A percentile compares a stretch with the other conserved stretches of the same genome.
These are phyloP conservation scores for Pisolithus tinctorius DNA, from an alignment of 768 basidiomycete genomes.

Conservation along the genomic window DNA sequence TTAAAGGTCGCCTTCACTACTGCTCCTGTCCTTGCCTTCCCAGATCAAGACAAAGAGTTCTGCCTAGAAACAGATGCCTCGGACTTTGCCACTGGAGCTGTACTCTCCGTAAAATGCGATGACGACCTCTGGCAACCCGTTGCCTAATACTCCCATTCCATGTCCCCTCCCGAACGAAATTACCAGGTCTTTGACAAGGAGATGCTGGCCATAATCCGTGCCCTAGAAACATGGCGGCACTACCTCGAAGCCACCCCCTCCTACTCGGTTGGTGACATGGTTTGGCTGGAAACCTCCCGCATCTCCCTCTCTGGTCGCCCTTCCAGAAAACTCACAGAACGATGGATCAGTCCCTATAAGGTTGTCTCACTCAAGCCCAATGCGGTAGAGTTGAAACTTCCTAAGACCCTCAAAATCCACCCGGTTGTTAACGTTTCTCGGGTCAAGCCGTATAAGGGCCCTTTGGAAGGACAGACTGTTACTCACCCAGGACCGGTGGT, in stretches of 20 bases:
- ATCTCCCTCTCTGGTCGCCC: slow-evolving; percentile 10
- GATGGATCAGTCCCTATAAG: slow-evolving; percentile 14
- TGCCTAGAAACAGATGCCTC: not conserved
- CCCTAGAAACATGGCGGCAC: too few relatives aligned
- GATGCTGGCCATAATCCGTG: too few relatives aligned
- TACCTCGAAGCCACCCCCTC: too few relatives aligned
- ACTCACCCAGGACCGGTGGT: not conserved
- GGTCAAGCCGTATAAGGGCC: not conserved
- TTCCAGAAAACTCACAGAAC: slow-evolving; percentile 20
- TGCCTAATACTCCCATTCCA: not conserved
- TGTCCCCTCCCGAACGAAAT: not conserved
- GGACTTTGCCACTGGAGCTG: not conserved
- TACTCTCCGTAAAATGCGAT: not conserved
- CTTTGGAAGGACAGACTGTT: not conserved
- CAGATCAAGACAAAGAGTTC: not conserved
- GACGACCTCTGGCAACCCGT: not conserved
- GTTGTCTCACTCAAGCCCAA: slow-evolving; percentile 11
- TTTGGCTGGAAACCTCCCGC: slow-evolving; percentile 18
- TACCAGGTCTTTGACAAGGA: not conserved
- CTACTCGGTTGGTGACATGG: slow-evolving; percentile 16
- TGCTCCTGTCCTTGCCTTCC: slow-evolving; percentile 15
- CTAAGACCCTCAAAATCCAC: not conserved
- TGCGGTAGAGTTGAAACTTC: not conserved
- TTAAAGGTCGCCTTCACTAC: too few relatives aligned
- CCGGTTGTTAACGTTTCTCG: not conserved